Conservation (phyloP, 345 rosid species). For the Conringia planisiliqua region DNA sequence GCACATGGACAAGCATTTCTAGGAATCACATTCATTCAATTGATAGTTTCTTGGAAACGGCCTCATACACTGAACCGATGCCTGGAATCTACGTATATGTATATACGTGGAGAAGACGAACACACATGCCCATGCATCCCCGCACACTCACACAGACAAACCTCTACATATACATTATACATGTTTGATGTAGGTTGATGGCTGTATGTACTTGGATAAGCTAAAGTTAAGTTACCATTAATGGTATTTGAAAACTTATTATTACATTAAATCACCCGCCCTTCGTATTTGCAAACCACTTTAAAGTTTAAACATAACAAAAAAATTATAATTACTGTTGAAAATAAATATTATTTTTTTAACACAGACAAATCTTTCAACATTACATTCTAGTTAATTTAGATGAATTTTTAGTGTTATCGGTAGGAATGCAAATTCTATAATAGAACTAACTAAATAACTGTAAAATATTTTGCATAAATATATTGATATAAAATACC, state of each 20-base stretch:
- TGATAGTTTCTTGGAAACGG: constrained; percentile 5
- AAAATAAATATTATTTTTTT: too few relatives aligned
- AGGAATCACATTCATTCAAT: not conserved
- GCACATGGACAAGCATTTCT: not conserved
- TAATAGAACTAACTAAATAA: too few relatives aligned
- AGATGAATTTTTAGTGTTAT: too few relatives aligned
- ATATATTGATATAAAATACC: too few relatives aligned
- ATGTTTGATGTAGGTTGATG: not conserved
- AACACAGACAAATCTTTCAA: too few relatives aligned
- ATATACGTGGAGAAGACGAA: constrained; percentile 12
- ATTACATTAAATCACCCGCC: not conserved
- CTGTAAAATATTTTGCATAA: too few relatives aligned
- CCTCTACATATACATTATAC: not conserved
- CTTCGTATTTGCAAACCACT: not conserved
- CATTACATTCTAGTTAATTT: too few relatives aligned
- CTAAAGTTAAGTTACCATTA: not conserved
- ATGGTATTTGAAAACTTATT: not conserved
- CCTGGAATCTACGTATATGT: constrained; percentile 8
- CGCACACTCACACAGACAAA: not conserved
- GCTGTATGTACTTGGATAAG: not conserved
- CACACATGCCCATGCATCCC: constrained; percentile 22
- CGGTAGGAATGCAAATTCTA: too few relatives aligned
- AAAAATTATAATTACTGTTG: too few relatives aligned
- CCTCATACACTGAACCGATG: constrained; percentile 16
- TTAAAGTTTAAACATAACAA: not conserved